Base-by-base conservation (phyloP, 176 grass and related monocot species). In the Oryza glaberrima region DNA sequence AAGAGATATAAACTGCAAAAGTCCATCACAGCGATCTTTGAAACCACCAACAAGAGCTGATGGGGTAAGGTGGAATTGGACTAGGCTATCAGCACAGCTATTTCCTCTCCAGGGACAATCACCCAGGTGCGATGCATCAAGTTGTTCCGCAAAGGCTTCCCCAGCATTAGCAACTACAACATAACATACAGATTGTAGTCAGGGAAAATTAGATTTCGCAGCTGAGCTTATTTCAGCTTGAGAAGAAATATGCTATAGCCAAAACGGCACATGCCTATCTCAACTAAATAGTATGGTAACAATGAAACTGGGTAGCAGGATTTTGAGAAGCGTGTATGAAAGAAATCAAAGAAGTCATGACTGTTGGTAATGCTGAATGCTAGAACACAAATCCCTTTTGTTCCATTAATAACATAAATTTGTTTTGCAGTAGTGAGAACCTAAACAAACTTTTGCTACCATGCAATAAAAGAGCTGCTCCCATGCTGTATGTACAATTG, bases 31-130 rank as follows among this genome's bases (percentile, higher is more conserved):
- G 1, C 97, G 88, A 77, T 99, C 97, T 87, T 99, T 99, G 81
- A 90, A 99, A 61, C 97, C 97, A 52, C 94, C 97, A 77, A 96
- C 80, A 77, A 99, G 88, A 72, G 97, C 83, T 65, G 86, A 88
- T 69, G 89, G 78, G 41, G 90, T 94, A 19, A 91, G 88, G 86
- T 92, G 94, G 75, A 99, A 95, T 72, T 99, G 97, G 48, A 94
- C 93, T 80, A 96, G 70, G 80, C 90, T 96, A 86, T 96, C 97
- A 81, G 86, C 86, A 75, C 97, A 99, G 82, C 90, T 88, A 73
- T 94, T 99, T 43, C 90, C 97, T 83, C 83, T 94, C 97, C 97
- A 99, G 64, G 94, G 92, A 75, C 97, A 99, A 76, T 86, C 87
- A 75, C 69, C 78, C 58, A 74, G 82, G 75, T 99, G 97, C 2